Base-by-base conservation (phyloP, 108 stramenopile genomes). In the Pelagomonas calceolata region DNA sequence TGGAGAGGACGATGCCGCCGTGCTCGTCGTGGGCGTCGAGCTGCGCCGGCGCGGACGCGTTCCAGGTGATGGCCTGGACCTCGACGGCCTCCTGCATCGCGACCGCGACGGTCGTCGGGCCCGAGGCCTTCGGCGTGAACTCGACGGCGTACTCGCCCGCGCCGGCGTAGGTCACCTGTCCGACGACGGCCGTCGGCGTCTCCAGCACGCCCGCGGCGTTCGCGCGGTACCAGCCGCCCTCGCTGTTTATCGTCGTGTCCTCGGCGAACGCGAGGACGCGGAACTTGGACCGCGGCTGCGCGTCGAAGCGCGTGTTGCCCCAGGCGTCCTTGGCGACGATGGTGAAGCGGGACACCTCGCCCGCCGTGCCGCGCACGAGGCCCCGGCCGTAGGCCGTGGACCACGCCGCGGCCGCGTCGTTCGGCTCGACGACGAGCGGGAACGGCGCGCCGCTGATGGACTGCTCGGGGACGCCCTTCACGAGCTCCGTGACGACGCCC, bases 261-360 rank as follows among this genome's bases (percentile, higher is more conserved):
- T 80, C 79, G 15, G 76, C 77, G 36, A 81, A 88, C 35, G 84
- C 85, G 30, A 72, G 44, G 29, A 86, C 87, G 0, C 36, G 45
- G 68, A 82, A 79, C 64, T 84, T n/a, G 65, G 69, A 69, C 43
- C 65, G 26, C 17, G 45, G 68, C 71, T 88, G 85, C 16, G 68
- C 63, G 63, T 73, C 66, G n/a, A 85, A 70, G 64, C 76, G 51
- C 77, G 90, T 83, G 71, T 92, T 92, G 31, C 86, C 87, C 35
- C 66, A 85, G 12, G 60, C 75, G 65, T 92, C 91, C 76, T 90
- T 90, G 30, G 86, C 68, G 69, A 87, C 88, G 39, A 92, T 80
- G 16, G 66, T 80, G 67, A 92, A 89, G 0, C 39, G 46, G 18
- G 88, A 76, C 26, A 33, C 34, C 34, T 78, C 72, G 1, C 89